Percentiles rank a stretch among this genome's conserved stretches.
Conservation (phyloP, 2,329 filamentous ascomycete genomes). For the Aspergillus ruber region DNA sequence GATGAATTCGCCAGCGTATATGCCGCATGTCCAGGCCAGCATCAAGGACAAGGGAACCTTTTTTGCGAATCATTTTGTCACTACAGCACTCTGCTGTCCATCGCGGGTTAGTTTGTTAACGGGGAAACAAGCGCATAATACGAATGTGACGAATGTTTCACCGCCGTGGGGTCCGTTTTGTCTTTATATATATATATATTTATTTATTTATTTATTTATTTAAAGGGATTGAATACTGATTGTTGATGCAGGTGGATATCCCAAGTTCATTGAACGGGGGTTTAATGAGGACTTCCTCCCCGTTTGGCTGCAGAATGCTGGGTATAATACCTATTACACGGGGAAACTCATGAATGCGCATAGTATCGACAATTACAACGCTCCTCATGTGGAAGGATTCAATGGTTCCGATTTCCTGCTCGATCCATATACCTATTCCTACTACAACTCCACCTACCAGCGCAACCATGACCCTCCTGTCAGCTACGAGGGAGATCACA, state of each 20-base stretch:
- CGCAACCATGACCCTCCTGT: conserved; percentile 50
- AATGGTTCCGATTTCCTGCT: conserved; percentile 35
- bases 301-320: conserved; percentile 46
- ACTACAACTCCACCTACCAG: conserved; percentile 57
- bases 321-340: conserved; percentile 50
- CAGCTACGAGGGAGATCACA: conserved; percentile 48
- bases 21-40: conserved; percentile 50
- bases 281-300: conserved; percentile 48
- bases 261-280: conserved; percentile 46
- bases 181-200: too few relatives aligned
- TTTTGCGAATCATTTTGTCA: conserved; percentile 59
- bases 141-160: conserved; percentile 55
- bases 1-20: conserved; percentile 54
- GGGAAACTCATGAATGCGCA: conserved; percentile 53
- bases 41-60: conserved; percentile 51
- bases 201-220: conserved; percentile 7
- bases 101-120: conserved; percentile 58
- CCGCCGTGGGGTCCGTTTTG: conserved; percentile 41
- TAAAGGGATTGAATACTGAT: not conserved
- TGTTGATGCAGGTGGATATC: conserved; percentile 32
- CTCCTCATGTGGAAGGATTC: conserved; percentile 30
- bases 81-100: conserved; percentile 60
- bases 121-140: conserved; percentile 60
- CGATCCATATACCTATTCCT: conserved; percentile 52
- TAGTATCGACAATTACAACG: conserved; percentile 44